Conservation (phyloP, 1,139 yeast genomes). For the Debaryomyces sp. region DNA sequence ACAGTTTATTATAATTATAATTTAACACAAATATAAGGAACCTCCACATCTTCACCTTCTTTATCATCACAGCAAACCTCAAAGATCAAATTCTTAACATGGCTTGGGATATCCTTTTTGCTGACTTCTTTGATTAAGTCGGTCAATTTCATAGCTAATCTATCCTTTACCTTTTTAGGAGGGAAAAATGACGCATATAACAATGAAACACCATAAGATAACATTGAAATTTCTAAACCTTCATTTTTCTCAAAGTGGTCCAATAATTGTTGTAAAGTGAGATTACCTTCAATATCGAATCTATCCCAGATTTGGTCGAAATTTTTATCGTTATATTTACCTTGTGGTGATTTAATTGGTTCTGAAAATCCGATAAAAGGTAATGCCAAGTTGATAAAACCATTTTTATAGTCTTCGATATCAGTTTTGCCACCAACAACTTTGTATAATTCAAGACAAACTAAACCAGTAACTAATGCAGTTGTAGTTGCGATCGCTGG, state of each 20-base stretch:
- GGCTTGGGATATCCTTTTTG: slow-evolving; percentile 79
- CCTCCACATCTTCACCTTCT: slow-evolving; percentile 93
- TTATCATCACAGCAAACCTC: slow-evolving; percentile 93
- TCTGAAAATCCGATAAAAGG: slow-evolving; percentile 98
- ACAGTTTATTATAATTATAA: slow-evolving; percentile 14
- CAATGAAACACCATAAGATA: slow-evolving; percentile 87
- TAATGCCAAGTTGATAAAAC: slow-evolving; percentile 89
- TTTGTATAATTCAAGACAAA: slow-evolving; percentile 88
- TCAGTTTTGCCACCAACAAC: slow-evolving; percentile 74
- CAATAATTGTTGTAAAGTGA: slow-evolving; percentile 74
- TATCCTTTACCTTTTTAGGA: slow-evolving; percentile 82
- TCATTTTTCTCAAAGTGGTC: slow-evolving; percentile 78
- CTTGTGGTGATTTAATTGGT: slow-evolving; percentile 84
- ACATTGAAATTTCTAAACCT: slow-evolving; percentile 86
- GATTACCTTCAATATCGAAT: slow-evolving; percentile 77
- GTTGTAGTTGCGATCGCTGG: slow-evolving; percentile 99
- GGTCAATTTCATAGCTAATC: slow-evolving; percentile 68
- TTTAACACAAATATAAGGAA: slow-evolving; percentile 77
- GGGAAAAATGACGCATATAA: slow-evolving; percentile 94
- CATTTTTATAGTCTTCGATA: slow-evolving; percentile 90
- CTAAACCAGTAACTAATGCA: slow-evolving; percentile 92
- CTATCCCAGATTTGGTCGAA: slow-evolving; percentile 96
- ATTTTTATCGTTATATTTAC: slow-evolving; percentile 75
- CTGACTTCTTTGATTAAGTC: slow-evolving; percentile 79
- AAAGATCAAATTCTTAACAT: slow-evolving; percentile 74